Base-by-base conservation (phyloP, 768 basidiomycete species). In the Boletus vinaceobasis region DNA sequence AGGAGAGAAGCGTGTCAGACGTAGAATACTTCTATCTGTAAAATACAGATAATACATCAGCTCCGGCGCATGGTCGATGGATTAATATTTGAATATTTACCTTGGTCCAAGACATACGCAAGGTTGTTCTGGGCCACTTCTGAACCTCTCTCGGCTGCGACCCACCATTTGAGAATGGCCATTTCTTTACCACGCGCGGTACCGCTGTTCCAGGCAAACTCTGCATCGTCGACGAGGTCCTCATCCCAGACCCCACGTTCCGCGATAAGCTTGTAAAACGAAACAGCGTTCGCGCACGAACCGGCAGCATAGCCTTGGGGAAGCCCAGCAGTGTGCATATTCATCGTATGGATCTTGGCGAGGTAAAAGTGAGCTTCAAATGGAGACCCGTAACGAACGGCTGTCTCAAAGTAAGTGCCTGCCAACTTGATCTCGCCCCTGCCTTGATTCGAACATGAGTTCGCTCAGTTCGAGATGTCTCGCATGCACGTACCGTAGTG, bases 341-440 rank as follows among this genome's bases (percentile, higher is more conserved):
- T 80, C 29, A 76, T 66, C 29, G 86, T 79, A 57, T 97, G 84
- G 14, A 97, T 85, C 59, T 87, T 82, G 23, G 90, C 94, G 10
- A 97, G 81, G 65, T 97, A 94, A 72, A 94, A 96, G 72, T 90
- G 96, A 1, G 95, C 89, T 67, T 99, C 95, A 55, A 96, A 93
- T 1, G 90, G 88, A 5, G 96, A 95, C 5, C 96, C 97, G 59
- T 83, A 79, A 2, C 89, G 83, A 44, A 96, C 75, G 4, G 95
- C 97, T 26, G 79, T 79, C 69, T 98, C 92, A 61, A 98, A 90
- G 65, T 86, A 86, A 1, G 81, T 78, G 1, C 77, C 81, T 0
- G 95, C 94, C 5, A 79, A 58, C 26, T 74, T 71, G 23, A 85
- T 46, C 43, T 98, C 93, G 17, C 86, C 85, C 15, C 79, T 79